Conservation (phyloP, 257 asterid genomes). For the Plantago major region DNA sequence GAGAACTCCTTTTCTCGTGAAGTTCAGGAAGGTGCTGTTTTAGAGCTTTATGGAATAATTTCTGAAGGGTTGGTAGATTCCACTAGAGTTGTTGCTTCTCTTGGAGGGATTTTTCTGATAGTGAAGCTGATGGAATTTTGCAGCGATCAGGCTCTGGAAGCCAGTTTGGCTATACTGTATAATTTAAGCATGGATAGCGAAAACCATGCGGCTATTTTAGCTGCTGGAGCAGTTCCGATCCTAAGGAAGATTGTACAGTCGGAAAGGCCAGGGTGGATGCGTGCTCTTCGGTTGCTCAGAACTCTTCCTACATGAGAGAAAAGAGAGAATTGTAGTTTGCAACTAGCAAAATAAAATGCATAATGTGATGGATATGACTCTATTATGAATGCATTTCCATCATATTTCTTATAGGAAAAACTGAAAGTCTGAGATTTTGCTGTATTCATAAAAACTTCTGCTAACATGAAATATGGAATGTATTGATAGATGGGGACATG, state of each 20-base stretch:
- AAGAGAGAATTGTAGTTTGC: too few relatives aligned
- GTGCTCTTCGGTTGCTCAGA: constrained; percentile 73
- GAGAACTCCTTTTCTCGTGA: constrained; percentile 39
- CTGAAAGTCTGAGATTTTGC: too few relatives aligned
- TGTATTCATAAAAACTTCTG: too few relatives aligned
- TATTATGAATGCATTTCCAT: not conserved
- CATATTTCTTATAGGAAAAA: not conserved
- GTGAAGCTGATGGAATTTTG: constrained; percentile 63
- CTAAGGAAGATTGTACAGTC: constrained; percentile 61
- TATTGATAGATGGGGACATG: too few relatives aligned
- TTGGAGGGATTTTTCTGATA: constrained; percentile 62
- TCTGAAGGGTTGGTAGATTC: constrained; percentile 65
- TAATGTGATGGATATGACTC: not conserved
- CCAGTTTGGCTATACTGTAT: constrained; percentile 56
- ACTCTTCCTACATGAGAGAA: constrained; percentile 46
- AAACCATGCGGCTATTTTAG: constrained; percentile 65
- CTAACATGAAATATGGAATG: too few relatives aligned
- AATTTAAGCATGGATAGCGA: constrained; percentile 75
- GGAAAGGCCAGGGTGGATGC: constrained; percentile 53
- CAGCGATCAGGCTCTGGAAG: constrained; percentile 50
- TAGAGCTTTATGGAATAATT: constrained; percentile 67
- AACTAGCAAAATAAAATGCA: not conserved
- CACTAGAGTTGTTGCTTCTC: constrained; percentile 46
- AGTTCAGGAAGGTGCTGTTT: constrained; percentile 56
- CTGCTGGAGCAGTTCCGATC: constrained; percentile 73